A percentile compares a stretch with the other conserved stretches of the same genome.
These are phyloP conservation scores for Cardamine chenopodiifolia DNA, from an alignment of 345 rosid genomes.

Conservation along the genomic window DNA sequence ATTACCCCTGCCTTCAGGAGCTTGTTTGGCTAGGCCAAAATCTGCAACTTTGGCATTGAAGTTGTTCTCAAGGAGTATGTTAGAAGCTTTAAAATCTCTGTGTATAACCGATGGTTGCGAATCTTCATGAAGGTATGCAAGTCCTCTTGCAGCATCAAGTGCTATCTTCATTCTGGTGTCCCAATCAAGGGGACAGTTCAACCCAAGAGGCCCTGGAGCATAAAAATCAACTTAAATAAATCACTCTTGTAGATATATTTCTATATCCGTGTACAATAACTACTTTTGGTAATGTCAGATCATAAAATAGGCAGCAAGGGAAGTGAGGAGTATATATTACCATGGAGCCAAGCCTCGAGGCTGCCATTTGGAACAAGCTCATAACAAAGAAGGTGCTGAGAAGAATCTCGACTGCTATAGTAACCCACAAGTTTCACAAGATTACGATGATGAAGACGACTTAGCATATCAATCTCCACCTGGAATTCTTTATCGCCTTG, in stretches of 20 bases:
- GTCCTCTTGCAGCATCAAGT: constrained; percentile 97
- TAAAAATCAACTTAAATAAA: constrained; percentile 15
- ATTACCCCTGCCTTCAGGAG: constrained; percentile 98
- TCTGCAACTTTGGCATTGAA: constrained; percentile 98
- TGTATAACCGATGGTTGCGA: constrained; percentile 98
- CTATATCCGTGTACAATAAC: not conserved
- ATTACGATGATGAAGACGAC: constrained; percentile 99
- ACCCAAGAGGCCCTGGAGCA: constrained; percentile 82
- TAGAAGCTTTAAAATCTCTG: constrained; percentile 97
- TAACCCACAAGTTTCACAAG: constrained; percentile 99
- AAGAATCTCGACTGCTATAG: constrained; percentile 83
- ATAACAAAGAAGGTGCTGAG: constrained; percentile 90
- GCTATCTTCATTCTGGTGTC: constrained; percentile 98
- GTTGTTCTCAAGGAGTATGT: constrained; percentile 92
- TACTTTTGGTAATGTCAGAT: not conserved
- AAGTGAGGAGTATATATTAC: constrained; percentile 45
- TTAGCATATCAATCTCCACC: constrained; percentile 99
- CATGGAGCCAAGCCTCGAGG: constrained; percentile 97
- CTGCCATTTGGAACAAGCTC: constrained; percentile 99
- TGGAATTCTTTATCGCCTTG: constrained; percentile 96
- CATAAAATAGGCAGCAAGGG: constrained; percentile 14
- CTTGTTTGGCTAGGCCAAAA: constrained; percentile 98
- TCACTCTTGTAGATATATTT: constrained; percentile 9
- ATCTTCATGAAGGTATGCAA: constrained; percentile 98
- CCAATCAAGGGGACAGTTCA: constrained; percentile 95